These are phyloP conservation scores for Talaromyces proteolyticus DNA, from an alignment of 495 filamentous ascomycete species.

Conservation along the genomic window DNA sequence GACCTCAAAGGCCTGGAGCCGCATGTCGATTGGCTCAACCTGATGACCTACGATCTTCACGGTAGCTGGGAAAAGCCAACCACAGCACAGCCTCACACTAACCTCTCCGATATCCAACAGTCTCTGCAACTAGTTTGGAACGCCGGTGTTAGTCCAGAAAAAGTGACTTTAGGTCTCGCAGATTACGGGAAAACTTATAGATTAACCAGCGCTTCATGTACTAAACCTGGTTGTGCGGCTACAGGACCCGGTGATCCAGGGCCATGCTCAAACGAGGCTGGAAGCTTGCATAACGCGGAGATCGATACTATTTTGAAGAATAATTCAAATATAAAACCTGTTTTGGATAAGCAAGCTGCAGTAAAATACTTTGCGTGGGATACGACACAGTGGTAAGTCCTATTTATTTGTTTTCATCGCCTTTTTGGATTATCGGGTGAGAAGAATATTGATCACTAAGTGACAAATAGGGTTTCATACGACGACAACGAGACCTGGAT, in stretches of 20 bases:
- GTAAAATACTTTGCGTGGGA: conserved; percentile 26
- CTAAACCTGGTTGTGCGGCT: conserved; percentile 17
- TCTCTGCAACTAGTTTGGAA: conserved; percentile 38
- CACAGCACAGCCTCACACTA: conserved; percentile 1
- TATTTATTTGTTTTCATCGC: not conserved
- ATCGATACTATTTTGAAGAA: conserved; percentile 18
- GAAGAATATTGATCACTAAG: not conserved
- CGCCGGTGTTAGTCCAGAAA: conserved; percentile 29
- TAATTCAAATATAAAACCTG: conserved; percentile 13
- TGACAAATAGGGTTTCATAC: conserved; percentile 25
- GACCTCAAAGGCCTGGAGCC: conserved; percentile 29
- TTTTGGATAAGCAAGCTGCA: conserved; percentile 13
- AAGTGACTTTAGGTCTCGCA: conserved; percentile 42
- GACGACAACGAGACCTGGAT: conserved; percentile 33
- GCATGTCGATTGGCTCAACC: conserved; percentile 32
- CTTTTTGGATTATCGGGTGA: no score
- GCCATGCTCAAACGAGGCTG: conserved; percentile 16
- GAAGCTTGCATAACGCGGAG: conserved; percentile 19
- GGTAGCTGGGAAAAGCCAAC: conserved; percentile 19
- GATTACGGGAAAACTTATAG: conserved; percentile 39
- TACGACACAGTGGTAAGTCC: conserved; percentile 16
- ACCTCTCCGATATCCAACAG: conserved; percentile 7
- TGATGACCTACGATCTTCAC: conserved; percentile 14
- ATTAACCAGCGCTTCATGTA: conserved; percentile 17
- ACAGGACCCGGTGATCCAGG: conserved; percentile 14